A percentile compares a stretch with the other conserved stretches of the same genome.
Conservation (phyloP, 768 basidiomycete genomes). For the Rhodotorula babjevae region DNA sequence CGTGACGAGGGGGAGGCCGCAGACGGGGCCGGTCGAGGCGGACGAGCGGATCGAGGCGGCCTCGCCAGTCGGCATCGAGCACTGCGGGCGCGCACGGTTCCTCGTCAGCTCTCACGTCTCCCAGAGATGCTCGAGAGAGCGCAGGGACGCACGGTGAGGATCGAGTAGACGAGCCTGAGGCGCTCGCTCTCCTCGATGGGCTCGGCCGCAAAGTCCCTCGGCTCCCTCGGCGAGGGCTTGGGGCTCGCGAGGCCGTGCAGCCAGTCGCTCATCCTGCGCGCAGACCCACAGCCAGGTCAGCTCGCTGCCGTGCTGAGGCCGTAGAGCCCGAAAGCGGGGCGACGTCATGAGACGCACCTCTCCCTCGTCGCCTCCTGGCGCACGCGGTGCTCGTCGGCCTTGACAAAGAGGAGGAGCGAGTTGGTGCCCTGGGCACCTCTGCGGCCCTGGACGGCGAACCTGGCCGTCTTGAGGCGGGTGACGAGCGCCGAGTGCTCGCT, state of each 20-base stretch:
- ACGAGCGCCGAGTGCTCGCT: constrained; percentile 66
- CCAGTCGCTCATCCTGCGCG: constrained; percentile 62
- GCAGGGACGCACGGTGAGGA: constrained; percentile 53
- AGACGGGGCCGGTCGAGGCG: constrained; percentile 43
- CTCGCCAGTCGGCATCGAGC: constrained; percentile 47
- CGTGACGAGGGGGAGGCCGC: constrained; percentile 23
- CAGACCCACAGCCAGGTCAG: neutral
- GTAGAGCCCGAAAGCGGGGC: neutral
- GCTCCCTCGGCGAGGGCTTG: constrained; percentile 52
- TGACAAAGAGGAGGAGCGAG: constrained; percentile 71
- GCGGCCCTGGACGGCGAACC: constrained; percentile 67
- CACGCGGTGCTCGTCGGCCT: constrained; percentile 62
- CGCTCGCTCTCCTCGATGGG: constrained; percentile 65
- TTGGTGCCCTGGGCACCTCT: constrained; percentile 62
- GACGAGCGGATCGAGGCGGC: constrained; percentile 64
- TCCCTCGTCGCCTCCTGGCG: constrained; percentile 66
- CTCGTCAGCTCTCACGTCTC: neutral
- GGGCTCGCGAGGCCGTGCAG: constrained; percentile 57
- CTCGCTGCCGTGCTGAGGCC: too few species aligned
- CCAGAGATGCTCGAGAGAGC: neutral
- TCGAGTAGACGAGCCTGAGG: constrained; percentile 69
- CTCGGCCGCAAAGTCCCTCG: constrained; percentile 50
- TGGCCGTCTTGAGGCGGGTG: constrained; percentile 58
- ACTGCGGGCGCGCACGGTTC: constrained; percentile 39
- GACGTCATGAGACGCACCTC: constrained; percentile 54